These are phyloP conservation scores for Trichosporon asahii DNA, from an alignment of 1,284 basidiomycete genomes.

Conservation along the genomic window DNA sequence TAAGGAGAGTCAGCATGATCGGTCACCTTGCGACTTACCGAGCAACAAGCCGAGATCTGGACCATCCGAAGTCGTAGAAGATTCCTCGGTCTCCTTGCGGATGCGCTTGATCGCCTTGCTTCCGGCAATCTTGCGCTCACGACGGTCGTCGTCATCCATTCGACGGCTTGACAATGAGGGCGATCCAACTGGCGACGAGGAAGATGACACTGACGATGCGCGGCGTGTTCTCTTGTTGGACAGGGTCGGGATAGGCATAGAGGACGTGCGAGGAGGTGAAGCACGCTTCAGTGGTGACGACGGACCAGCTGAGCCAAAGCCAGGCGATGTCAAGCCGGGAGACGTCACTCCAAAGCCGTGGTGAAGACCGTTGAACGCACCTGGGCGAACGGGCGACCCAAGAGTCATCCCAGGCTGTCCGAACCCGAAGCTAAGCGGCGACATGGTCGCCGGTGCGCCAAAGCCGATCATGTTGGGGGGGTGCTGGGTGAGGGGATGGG, in stretches of 20 bases:
- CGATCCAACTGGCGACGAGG: constrained; percentile 26
- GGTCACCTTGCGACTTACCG: constrained; percentile 29
- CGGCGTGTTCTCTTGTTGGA: constrained; percentile 28
- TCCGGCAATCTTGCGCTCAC: constrained; percentile 21
- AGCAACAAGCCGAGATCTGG: constrained; percentile 45
- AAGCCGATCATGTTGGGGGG: constrained; percentile 44
- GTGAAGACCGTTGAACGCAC: constrained; percentile 7
- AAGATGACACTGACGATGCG: constrained; percentile 29
- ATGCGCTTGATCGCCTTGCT: constrained; percentile 31
- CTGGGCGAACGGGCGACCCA: constrained; percentile 1
- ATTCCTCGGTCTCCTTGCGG: constrained; percentile 23
- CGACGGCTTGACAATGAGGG: constrained; percentile 21
- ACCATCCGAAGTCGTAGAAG: constrained; percentile 18
- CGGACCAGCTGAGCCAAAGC: constrained; percentile 19
- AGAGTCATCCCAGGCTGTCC: constrained; percentile 25
- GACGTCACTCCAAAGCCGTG: constrained; percentile 9
- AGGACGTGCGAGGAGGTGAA: constrained; percentile 16
- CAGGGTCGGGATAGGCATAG: constrained; percentile 21
- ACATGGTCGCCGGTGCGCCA: constrained; percentile 39
- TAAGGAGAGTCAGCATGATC: constrained; percentile 11
- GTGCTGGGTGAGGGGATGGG: constrained; percentile 47
- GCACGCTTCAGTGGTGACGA: constrained; percentile 18
- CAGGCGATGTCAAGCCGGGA: constrained; percentile 13
- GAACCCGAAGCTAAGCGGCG: constrained; percentile 44
- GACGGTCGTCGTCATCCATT: constrained; percentile 22